Evolutionary conservation across 441 rosid genomes (phyloP).

Genomic region (Kokia cookei): DNA sequence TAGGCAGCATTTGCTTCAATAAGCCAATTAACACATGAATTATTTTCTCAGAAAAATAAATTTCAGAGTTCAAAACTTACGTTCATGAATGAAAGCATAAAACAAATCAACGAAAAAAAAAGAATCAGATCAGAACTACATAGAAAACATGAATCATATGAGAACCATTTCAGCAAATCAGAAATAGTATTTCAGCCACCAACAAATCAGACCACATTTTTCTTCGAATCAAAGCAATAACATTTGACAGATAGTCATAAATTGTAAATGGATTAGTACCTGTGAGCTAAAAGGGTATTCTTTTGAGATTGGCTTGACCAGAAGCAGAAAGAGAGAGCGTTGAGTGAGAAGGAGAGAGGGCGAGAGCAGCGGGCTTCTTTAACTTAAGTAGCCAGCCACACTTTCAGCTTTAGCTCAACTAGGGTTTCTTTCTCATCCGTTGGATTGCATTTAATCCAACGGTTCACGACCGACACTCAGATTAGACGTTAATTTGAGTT

Average conservation of each 20-base stretch:
- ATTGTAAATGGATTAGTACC: background rate
- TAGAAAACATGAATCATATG: background rate
- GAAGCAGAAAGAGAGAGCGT: background rate
- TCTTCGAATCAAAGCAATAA: background rate
- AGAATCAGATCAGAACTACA: background rate
- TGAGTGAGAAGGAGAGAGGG: background rate
- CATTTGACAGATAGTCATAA: background rate
- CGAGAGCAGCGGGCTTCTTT: background rate
- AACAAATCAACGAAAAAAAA: background rate
- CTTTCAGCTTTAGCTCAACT: background rate
- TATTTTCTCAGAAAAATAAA: background rate
- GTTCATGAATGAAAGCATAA: background rate
- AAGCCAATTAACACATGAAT: background rate
- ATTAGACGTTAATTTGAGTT: background rate
- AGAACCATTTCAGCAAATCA: background rate
- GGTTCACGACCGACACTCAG: background rate
- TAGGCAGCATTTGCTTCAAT: background rate
- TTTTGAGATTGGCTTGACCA: background rate
- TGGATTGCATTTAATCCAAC: background rate
- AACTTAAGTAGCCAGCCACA: background rate
- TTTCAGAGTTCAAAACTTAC: background rate
- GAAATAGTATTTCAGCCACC: background rate
- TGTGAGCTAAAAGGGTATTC: background rate
- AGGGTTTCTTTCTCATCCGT: conserved; percentile 6
- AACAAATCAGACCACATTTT: background rate